phyloP scores from a whole-genome alignment of 2,329 filamentous ascomycete genomes.

The Fusarium decemcellulare region DNA sequence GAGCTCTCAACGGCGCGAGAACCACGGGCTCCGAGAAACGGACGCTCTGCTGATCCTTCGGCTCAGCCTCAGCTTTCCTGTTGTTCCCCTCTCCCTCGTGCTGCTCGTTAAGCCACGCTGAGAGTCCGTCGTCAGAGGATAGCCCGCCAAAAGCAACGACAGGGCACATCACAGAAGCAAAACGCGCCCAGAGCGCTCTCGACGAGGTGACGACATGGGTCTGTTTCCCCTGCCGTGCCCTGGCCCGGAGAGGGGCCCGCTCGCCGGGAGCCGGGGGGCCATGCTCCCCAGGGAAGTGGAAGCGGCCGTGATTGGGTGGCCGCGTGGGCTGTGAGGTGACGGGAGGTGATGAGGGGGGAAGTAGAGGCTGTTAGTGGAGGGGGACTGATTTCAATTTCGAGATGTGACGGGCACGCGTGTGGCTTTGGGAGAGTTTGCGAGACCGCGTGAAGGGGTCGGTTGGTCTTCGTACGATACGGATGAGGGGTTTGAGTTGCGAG shows the following conservation, averaged over 20 bases:
- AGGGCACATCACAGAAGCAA: constrained; percentile 28
- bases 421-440: constrained; percentile 8
- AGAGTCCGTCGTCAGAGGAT: constrained; percentile 18
- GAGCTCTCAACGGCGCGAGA: constrained; percentile 5
- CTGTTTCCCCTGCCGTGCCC: constrained; percentile 17
- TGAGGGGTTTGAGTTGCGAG: background rate
- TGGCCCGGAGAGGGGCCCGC: constrained; percentile 39
- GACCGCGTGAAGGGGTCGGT: too few species aligned
- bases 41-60: background rate
- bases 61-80: background rate
- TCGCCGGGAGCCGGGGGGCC: constrained; percentile 44
- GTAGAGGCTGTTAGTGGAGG: constrained; percentile 26
- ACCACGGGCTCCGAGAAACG: background rate
- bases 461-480: too few species aligned
- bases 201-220: constrained; percentile 40
- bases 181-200: constrained; percentile 3
- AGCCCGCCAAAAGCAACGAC: constrained; percentile 21
- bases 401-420: background rate
- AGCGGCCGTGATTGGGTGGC: constrained; percentile 44
- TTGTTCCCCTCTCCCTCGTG: constrained; percentile 6
- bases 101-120: constrained; percentile 28
- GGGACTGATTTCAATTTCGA: background rate
- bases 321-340: constrained; percentile 21
- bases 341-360: constrained; percentile 24
- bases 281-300: constrained; percentile 47